Conservation (phyloP, 1,284 basidiomycete species). For the Ustilago bromivora region DNA sequence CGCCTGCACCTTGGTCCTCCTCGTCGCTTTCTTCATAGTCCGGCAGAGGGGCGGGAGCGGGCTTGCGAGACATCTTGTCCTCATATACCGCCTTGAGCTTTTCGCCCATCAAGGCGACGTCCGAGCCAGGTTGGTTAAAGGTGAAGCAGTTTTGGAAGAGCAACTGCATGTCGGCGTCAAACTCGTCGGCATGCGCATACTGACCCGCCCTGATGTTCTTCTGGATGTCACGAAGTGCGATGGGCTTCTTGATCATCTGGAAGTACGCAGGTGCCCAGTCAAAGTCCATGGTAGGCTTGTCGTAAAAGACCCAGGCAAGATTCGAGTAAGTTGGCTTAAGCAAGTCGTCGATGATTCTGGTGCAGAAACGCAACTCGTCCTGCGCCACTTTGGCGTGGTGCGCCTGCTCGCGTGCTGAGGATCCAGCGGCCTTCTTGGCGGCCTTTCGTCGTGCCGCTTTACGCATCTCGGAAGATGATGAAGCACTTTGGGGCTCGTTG, state of each 20-base stretch:
- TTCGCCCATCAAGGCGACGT: conserved; percentile 77
- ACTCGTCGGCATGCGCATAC: conserved; percentile 81
- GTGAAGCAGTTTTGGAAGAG: conserved; percentile 93
- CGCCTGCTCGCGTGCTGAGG: conserved; percentile 70
- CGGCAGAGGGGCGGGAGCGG: conserved; percentile 70
- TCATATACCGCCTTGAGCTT: conserved; percentile 84
- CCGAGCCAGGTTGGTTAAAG: conserved; percentile 90
- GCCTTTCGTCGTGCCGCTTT: conserved; percentile 44
- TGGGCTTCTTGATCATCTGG: conserved; percentile 89
- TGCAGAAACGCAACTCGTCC: conserved; percentile 87
- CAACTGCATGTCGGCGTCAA: conserved; percentile 90
- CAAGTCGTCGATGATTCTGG: conserved; percentile 81
- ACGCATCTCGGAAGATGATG: conserved; percentile 44
- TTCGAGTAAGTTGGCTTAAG: conserved; percentile 80
- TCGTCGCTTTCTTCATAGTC: conserved; percentile 70
- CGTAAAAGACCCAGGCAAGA: conserved; percentile 87
- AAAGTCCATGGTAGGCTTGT: conserved; percentile 85
- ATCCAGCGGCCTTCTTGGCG: conserved; percentile 47
- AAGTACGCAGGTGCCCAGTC: conserved; percentile 87
- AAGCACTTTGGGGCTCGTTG: conserved; percentile 72
- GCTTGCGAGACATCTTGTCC: conserved; percentile 86
- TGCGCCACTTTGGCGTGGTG: conserved; percentile 77
- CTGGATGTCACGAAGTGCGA: conserved; percentile 75
- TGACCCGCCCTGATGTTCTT: conserved; percentile 81
- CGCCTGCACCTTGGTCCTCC: conserved; percentile 67